Evolutionary conservation across 2,329 filamentous ascomycete genomes (phyloP), one percentile per base, ranked within the genome.

Genomic region (Calycina marina): DNA sequence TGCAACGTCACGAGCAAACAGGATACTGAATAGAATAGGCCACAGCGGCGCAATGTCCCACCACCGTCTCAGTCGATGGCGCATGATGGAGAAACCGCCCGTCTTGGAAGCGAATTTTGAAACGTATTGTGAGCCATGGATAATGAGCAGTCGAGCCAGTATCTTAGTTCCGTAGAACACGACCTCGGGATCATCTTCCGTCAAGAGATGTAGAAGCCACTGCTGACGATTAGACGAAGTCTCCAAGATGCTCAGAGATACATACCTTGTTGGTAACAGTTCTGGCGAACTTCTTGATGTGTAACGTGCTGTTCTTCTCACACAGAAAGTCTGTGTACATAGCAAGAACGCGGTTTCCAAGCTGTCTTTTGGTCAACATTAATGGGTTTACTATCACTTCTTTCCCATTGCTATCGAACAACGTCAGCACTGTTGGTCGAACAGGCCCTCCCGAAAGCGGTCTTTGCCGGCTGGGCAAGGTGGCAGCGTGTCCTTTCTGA

Each of bases 221-320:
- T 88, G 43, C 27, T 40, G 44, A 47, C 32, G 44, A 56, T 51
- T 61, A 49, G 48, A 51, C 43, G 45, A 31, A 34, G 26, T 9
- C 25, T 16, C 6, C 10, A 15, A 14, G 13, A 25, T 14, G 20
- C 6, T 28, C 14, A 34, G 28, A 35, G 15, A 36, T 32, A 55
- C 62, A 49, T 61, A 84, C 81, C 67, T 93, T 93, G 46, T 93
- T 93, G 14, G 88, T 94, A 6, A 98, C 88, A 1, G 88, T 92
- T 49, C 79, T 81, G 4, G 85, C 83, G 61, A 98, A 96, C 46
- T 85, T 90, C 49, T 77, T 73, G 35, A 93, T 79, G 39, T 78
- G 74, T 10, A 62, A 62, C 6, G 67, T 58, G 41, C 77, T 83
- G 14, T 67, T 67, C 45, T 72, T 72, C 39, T 82, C 74, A 47